Conservation (phyloP, 208 protist species). For the Leishmania tropica region DNA sequence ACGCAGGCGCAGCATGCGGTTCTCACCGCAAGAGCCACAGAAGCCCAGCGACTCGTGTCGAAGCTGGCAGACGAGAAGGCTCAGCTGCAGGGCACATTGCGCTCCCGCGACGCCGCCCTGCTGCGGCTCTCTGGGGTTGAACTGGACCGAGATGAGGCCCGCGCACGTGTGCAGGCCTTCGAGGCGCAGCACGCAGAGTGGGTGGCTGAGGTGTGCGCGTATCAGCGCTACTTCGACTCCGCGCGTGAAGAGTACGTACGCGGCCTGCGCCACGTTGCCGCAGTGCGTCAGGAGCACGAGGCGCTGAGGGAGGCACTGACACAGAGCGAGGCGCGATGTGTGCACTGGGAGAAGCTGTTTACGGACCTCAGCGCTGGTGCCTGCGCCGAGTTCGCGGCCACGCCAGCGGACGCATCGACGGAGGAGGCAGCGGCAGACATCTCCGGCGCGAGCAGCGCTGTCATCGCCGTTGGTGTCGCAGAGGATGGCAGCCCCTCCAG, state of each 20-base stretch:
- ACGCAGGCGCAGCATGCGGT: slow-evolving; percentile 4
- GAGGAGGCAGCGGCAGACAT: background rate
- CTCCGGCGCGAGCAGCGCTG: slow-evolving; percentile 1
- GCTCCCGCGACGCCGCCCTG: slow-evolving; percentile 15
- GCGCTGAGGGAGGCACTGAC: slow-evolving; percentile 31
- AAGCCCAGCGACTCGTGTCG: slow-evolving; percentile 11
- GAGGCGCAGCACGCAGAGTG: slow-evolving; percentile 17
- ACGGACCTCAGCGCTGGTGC: background rate
- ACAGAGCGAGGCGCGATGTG: slow-evolving; percentile 20
- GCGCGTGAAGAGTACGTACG: slow-evolving; percentile 6
- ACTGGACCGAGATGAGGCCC: slow-evolving; percentile 20
- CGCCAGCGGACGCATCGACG: background rate
- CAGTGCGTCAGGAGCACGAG: slow-evolving; percentile 30
- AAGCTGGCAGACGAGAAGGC: slow-evolving; percentile 29
- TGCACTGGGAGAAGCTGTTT: slow-evolving; percentile 34
- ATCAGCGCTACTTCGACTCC: slow-evolving; percentile 9
- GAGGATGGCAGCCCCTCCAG: background rate
- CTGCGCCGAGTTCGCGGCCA: background rate
- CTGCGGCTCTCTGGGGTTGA: slow-evolving; percentile 18
- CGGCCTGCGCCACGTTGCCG: slow-evolving; percentile 12
- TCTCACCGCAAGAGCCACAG: slow-evolving; percentile 4
- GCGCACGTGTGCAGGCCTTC: slow-evolving; percentile 26
- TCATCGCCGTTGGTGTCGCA: background rate
- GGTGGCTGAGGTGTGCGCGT: background rate
- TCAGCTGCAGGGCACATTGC: slow-evolving; percentile 9